Percentiles rank a stretch among this genome's conserved stretches.
Evolutionary conservation across 805 yeast genomes (phyloP).

Genomic region (Candida pini): DNA sequence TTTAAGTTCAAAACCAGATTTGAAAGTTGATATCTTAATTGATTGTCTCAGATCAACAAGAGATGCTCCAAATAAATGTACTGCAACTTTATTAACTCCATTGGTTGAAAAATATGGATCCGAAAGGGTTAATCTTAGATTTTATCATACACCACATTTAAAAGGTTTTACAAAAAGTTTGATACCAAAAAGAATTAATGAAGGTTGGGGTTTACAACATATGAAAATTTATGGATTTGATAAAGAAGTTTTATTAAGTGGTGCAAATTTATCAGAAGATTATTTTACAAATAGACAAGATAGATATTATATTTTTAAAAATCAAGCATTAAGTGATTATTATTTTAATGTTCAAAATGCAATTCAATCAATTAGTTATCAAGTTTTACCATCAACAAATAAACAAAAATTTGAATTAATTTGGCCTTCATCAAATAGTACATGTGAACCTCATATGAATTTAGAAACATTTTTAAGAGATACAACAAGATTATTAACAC

Average conservation of each 20-base stretch:
- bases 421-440: slow-evolving; percentile 70
- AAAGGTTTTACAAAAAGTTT: slow-evolving; percentile 57
- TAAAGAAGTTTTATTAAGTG: slow-evolving; percentile 78
- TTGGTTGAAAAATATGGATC: slow-evolving; percentile 60
- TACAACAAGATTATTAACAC: slow-evolving; percentile 50
- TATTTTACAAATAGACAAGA: slow-evolving; percentile 95
- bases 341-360: slow-evolving; percentile 67
- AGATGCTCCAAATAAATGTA: slow-evolving; percentile 74
- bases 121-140: slow-evolving; percentile 66
- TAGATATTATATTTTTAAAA: slow-evolving; percentile 72
- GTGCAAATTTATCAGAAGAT: slow-evolving; percentile 88
- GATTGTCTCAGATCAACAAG: slow-evolving; percentile 93
- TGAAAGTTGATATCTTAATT: slow-evolving; percentile 67
- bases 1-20: slow-evolving; percentile 47
- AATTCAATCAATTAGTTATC: slow-evolving; percentile 66
- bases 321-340: slow-evolving; percentile 57
- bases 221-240: slow-evolving; percentile 97
- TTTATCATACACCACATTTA: slow-evolving; percentile 87
- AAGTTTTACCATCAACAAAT: slow-evolving; percentile 41
- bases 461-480: slow-evolving; percentile 46
- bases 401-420: slow-evolving; percentile 44
- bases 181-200: slow-evolving; percentile 82
- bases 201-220: slow-evolving; percentile 90
- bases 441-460: slow-evolving; percentile 63
- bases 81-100: slow-evolving; percentile 69